A percentile compares a stretch with the other conserved stretches of the same genome.
These are phyloP conservation scores for Penicillium paradoxum DNA, from an alignment of 495 filamentous ascomycete genomes.

Conservation along the genomic window DNA sequence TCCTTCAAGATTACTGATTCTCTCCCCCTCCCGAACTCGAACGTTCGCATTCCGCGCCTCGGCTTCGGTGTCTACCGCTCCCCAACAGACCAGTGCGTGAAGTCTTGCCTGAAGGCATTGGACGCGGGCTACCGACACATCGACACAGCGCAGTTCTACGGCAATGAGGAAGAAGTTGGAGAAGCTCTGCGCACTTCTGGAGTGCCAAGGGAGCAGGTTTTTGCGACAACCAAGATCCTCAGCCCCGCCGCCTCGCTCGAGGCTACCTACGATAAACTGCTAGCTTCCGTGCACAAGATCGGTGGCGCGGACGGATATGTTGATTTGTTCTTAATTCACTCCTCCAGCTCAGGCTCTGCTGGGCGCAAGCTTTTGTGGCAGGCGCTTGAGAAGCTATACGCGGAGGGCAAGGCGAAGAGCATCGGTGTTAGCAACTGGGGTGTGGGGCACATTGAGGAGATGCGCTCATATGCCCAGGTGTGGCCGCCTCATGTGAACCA, in stretches of 20 bases:
- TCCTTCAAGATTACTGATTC: slow-evolving; percentile 47
- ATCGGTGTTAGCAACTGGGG: slow-evolving; percentile 73
- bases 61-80: slow-evolving; percentile 72
- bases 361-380: slow-evolving; percentile 59
- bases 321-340: slow-evolving; percentile 68
- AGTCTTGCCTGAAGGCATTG: slow-evolving; percentile 58
- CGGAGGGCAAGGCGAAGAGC: slow-evolving; percentile 52
- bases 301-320: slow-evolving; percentile 58
- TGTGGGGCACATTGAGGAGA: slow-evolving; percentile 54
- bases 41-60: slow-evolving; percentile 56
- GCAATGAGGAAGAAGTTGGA: slow-evolving; percentile 63
- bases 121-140: slow-evolving; percentile 64
- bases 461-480: slow-evolving; percentile 56
- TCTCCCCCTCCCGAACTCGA: slow-evolving; percentile 51
- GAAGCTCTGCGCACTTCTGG: slow-evolving; percentile 52
- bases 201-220: slow-evolving; percentile 54
- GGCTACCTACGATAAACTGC: slow-evolving; percentile 51
- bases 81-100: slow-evolving; percentile 42
- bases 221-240: slow-evolving; percentile 64
- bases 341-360: slow-evolving; percentile 47
- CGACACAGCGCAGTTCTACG: slow-evolving; percentile 68
- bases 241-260: slow-evolving; percentile 51
- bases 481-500: slow-evolving; percentile 69
- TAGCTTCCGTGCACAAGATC: slow-evolving; percentile 59
- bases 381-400: slow-evolving; percentile 56